phyloP scores from a whole-genome alignment of 2,329 filamentous ascomycete species.

The Xylariaceae sp. region DNA sequence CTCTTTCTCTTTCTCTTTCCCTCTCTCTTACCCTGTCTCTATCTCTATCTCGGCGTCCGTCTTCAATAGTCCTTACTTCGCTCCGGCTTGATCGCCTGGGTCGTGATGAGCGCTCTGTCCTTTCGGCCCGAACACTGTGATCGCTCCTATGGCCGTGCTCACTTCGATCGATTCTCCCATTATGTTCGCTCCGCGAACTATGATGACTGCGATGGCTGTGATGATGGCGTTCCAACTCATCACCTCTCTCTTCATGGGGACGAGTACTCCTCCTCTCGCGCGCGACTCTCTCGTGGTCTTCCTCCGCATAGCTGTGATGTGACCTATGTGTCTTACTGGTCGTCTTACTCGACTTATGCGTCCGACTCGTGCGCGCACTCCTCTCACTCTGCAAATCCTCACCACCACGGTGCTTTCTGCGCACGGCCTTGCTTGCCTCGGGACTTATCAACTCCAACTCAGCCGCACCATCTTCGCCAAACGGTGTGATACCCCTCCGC shows the following conservation, averaged over 20 bases:
- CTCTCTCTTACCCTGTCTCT: too few relatives aligned
- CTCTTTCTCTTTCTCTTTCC: conserved; percentile 24
- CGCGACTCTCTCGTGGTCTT: conserved; percentile 3
- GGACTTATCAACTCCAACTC: conserved; percentile 56
- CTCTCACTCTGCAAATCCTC: conserved; percentile 21
- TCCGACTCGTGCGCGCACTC: conserved; percentile 29
- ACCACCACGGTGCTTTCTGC: conserved; percentile 37
- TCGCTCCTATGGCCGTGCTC: conserved; percentile 31
- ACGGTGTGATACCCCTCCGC: conserved; percentile 51
- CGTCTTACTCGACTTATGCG: conserved; percentile 26
- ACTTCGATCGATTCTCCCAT: too few relatives aligned
- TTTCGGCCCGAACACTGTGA: conserved; percentile 34
- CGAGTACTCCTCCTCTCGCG: not conserved
- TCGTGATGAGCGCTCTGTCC: conserved; percentile 32
- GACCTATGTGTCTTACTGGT: conserved; percentile 30
- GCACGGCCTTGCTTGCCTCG: conserved; percentile 45
- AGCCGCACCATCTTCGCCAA: conserved; percentile 42
- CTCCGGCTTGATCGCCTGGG: conserved; percentile 29
- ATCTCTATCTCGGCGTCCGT: conserved; percentile 29
- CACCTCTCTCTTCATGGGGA: not conserved
- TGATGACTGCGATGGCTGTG: conserved; percentile 26
- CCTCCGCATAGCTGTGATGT: conserved; percentile 18
- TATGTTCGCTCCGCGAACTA: conserved; percentile 26
- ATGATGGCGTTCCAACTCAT: too few relatives aligned
- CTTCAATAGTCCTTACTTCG: conserved; percentile 33